A percentile compares a stretch with the other conserved stretches of the same genome.
phyloP scores from a whole-genome alignment of 257 asterid species.

The Buddleja alternifolia region DNA sequence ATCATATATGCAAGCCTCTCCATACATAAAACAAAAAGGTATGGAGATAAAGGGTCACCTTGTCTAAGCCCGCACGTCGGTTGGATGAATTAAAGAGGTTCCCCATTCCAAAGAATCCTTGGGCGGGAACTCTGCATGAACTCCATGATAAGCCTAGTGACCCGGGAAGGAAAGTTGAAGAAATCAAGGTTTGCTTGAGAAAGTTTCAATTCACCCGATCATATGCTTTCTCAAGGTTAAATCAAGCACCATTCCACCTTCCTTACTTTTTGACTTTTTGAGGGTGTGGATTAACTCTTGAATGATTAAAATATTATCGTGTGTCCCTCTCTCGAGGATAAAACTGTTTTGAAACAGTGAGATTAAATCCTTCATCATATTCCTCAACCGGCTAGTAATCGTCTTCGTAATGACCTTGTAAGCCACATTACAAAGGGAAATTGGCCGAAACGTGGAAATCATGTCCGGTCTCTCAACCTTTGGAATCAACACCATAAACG shows the following conservation, averaged over 20 bases:
- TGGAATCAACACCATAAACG: background rate
- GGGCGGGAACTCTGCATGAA: background rate
- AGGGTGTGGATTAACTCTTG: background rate
- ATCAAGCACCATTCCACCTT: background rate
- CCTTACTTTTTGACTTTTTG: no score
- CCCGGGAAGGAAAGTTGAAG: background rate
- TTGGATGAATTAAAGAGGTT: background rate
- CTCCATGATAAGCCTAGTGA: background rate
- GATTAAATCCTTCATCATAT: background rate
- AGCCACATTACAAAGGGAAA: background rate
- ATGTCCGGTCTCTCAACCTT: background rate
- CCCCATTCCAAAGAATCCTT: no score
- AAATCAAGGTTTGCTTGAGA: background rate
- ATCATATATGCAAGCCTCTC: background rate
- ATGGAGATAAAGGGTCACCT: background rate
- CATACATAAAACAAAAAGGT: background rate
- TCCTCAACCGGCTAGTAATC: background rate
- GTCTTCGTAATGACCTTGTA: background rate
- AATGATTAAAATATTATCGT: background rate
- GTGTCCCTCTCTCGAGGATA: background rate
- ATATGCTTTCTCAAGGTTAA: background rate
- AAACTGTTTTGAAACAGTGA: background rate
- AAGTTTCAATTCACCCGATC: background rate
- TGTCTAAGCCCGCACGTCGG: background rate
- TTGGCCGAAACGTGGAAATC: background rate